Base-by-base conservation (phyloP, 2,329 filamentous ascomycete genomes). In the Shiraia sp. region DNA sequence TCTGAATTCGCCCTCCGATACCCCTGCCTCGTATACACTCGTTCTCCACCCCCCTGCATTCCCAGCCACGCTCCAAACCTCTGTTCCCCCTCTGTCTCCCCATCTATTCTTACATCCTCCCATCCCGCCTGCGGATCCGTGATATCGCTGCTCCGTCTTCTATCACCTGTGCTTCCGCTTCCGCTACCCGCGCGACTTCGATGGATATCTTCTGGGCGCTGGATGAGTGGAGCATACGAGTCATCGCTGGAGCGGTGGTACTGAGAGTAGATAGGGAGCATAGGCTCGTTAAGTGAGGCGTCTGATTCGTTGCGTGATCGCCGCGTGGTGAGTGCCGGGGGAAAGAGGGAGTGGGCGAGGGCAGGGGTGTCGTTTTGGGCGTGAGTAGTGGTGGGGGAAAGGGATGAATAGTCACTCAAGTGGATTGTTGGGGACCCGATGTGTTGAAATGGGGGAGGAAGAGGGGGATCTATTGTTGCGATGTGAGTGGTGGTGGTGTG, bases 261-360 rank as follows among this genome's bases (percentile, higher is more conserved):
- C 15, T 43, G 36, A 15, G 36, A 10, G 23, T 33, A 29, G 34
- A 40, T 22, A 10, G 37, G 16, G 12, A 31, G 17, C 23, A 36
- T 13, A 13, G 28, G 16, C 12, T 17, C 28, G 40, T 10, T 33
- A 19, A 39, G 22, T 8, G 45, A 55, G 10, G 45, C 32, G 12
- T 51, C 54, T 27, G 50, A 56, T 16, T 46, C 51, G 2, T 49
- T 35, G 6, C 53, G 44, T 4, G 35, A 45, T 9, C 45, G 47
- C 3, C 37, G 36, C 2, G 32, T 40, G 0, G 51, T 36, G 15
- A 52, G 48, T 1, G 57, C 45, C 3, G 47, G 53, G 1, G 57
- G 55, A 15, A 58, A 60, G 1, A 47, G 32, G 0, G 57, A 60
- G 15, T 51, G 48, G 14, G 55, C 49, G 39, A 57, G 43, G 4